These are phyloP conservation scores for Aspergillus oerlinghausenensis DNA, from an alignment of 2,329 filamentous ascomycete species.

Conservation along the genomic window DNA sequence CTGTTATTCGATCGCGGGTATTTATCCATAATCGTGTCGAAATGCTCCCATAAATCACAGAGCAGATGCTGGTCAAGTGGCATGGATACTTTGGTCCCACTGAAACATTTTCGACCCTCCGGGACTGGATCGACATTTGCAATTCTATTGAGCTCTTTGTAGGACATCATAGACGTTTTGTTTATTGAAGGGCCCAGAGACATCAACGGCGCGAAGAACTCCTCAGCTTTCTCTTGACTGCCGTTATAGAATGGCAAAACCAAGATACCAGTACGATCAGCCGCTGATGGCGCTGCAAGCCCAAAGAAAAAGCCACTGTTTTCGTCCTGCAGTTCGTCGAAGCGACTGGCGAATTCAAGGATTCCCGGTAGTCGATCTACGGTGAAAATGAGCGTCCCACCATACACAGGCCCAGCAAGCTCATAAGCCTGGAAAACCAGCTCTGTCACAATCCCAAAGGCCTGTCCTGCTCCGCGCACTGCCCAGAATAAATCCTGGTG, in stretches of 20 bases:
- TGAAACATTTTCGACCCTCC: conserved; percentile 6
- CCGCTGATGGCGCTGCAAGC: conserved; percentile 1
- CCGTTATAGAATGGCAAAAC: conserved; percentile 6
- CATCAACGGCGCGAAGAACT: conserved; percentile 4
- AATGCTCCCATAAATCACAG: background rate
- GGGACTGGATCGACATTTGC: conserved; percentile 6
- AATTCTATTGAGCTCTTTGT: conserved; percentile 1
- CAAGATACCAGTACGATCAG: background rate
- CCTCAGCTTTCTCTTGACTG: background rate
- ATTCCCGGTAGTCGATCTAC: conserved; percentile 1
- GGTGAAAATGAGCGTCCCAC: conserved; percentile 2
- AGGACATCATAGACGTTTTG: conserved; percentile 3
- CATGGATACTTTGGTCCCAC: conserved; percentile 1
- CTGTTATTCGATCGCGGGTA: conserved; percentile 4
- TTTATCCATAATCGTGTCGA: conserved; percentile 1
- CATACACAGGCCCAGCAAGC: conserved; percentile 1
- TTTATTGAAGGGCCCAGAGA: background rate
- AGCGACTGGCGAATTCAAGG: conserved; percentile 6
- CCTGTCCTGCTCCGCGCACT: conserved; percentile 39
- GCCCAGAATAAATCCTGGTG: conserved; percentile 49
- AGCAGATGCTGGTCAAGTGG: background rate
- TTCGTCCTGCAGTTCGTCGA: conserved; percentile 6
- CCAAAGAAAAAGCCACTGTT: conserved; percentile 9
- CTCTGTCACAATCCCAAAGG: conserved; percentile 41
- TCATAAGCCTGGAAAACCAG: conserved; percentile 25